Evolutionary conservation across 169 alveolate species (phyloP), one percentile per base, ranked within the genome.

Genomic region (Theileria luwenshuni): DNA sequence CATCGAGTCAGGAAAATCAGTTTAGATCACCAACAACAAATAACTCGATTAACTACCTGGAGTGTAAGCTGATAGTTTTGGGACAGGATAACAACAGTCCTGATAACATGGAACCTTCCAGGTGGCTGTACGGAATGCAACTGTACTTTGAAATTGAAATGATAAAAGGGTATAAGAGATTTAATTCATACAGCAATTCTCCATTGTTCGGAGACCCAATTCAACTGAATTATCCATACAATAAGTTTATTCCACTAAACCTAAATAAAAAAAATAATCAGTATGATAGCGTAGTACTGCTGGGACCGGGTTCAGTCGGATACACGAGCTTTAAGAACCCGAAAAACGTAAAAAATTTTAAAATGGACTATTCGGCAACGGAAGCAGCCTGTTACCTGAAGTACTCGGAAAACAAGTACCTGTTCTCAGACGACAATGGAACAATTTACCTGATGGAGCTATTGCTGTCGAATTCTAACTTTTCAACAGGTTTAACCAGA

Each of bases 171-270:
- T 51, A 58, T 15, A 70, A 77, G 42, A 47, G 42, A 17, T 79
- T 79, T 38, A 79, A n/a, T 10, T 30, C 86, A 2, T 79, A 79
- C 47, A 77, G 76, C 15, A 49, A 69, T 35, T 21, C 45, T n/a
- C 86, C 86, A 30, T 30, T 79, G 38, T 79, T 79, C 30, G 83
- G 83, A 5, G 86, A 79, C 13, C 77, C 83, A 32, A 59, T 79
- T 3, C 35, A 54, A 2, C 62, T 79, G 51, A 19, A 54, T 15
- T 25, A 33, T 35, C 83, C 60, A 28, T 71, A 28, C 45, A 62
- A 21, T 28, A 33, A 43, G 43, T 79, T 79, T 52, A 19, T 79
- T 25, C 86, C 86, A 19, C 72, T 79, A 42, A 69, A 62, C 43
- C 65, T 79, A 13, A 72, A 70, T 45, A 35, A 47, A 15, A 71